Base-by-base conservation (phyloP, 208 protist genomes). In the Leishmania tarentolae region DNA sequence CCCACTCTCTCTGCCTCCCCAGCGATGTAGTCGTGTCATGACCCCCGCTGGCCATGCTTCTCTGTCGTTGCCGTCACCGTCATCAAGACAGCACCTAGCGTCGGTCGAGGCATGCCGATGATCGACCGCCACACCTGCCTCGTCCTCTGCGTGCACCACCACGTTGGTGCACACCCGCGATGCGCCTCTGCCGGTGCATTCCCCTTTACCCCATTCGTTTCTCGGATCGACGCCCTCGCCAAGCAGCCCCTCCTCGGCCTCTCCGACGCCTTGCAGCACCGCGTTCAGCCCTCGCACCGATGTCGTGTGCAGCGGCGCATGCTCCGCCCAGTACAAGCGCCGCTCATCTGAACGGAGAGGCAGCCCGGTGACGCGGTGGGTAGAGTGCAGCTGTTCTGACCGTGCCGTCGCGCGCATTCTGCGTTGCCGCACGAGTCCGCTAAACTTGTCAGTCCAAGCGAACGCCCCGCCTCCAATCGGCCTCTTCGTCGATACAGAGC, bases 291-390 rank as follows among this genome's bases (percentile, higher is more conserved):
- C 66, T 35, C 81, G 74, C 44, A 84, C 75, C 21, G 50, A 19
- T n/a, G 46, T 28, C 17, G 44, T 19, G 59, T 84, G 81, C 69
- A 84, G 69, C 6, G 75, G 75, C 0, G 59, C 81, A 50, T 84
- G 81, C 75, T 84, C 81, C 19, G 81, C 81, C 81, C 81, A 80
- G 52, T 80, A 84, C 52, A 84, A 61, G 8, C 50, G 75, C 19
- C 52, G 66, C 13, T 79, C 81, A 24, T 75, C 74, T 52, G 42
- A 13, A 9, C 40, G 28, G 5, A 84, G 52, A 17, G 75, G n/a
- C 66, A 76, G 40, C 4, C 76, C 81, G n/a, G 66, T 72, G 2
- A 46, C 3, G 47, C 6, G n/a, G 57, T 70, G 74, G 2, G 81
- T 84, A 19, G 75, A 53, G 46, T 50, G 74, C 28, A 73, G 75